These are phyloP conservation scores for Reticulascus tulasneorum DNA, from an alignment of 2,329 filamentous ascomycete species.

Conservation along the genomic window DNA sequence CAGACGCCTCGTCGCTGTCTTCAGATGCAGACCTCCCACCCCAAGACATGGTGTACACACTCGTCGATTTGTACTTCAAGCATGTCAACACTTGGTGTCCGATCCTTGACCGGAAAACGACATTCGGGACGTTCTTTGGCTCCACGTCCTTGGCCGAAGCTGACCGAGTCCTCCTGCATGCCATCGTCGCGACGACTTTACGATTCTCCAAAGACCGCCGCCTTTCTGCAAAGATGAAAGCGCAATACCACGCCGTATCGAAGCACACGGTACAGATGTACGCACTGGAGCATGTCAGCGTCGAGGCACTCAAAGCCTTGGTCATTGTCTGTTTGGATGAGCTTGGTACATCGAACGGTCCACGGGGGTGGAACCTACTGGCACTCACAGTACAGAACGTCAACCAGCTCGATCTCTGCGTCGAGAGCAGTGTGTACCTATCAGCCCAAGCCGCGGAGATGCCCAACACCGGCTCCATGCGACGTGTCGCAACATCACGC, in stretches of 20 bases:
- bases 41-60: slow-evolving; percentile 55
- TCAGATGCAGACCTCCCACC: slow-evolving; percentile 50
- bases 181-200: slow-evolving; percentile 39
- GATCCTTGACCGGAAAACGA: slow-evolving; percentile 39
- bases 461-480: slow-evolving; percentile 29
- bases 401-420: slow-evolving; percentile 33
- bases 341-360: slow-evolving; percentile 38
- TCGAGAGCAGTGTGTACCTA: slow-evolving; percentile 34
- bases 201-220: slow-evolving; percentile 37
- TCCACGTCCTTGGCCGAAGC: slow-evolving; percentile 34
- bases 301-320: slow-evolving; percentile 33
- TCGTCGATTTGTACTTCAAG: slow-evolving; percentile 61
- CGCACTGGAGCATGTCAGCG: slow-evolving; percentile 35
- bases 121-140: slow-evolving; percentile 35
- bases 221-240: slow-evolving; percentile 30
- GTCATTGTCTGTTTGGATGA: slow-evolving; percentile 39
- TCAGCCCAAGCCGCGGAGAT: slow-evolving; percentile 26
- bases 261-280: slow-evolving; percentile 37
- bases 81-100: slow-evolving; percentile 59
- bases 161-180: slow-evolving; percentile 36
- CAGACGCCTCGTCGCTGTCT: slow-evolving; percentile 25
- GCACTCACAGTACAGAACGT: slow-evolving; percentile 34
- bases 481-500: slow-evolving; percentile 27
- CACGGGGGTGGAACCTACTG: slow-evolving; percentile 37
- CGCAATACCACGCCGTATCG: slow-evolving; percentile 34